Percentiles rank a stretch among this genome's conserved stretches.
phyloP scores from a whole-genome alignment of 2,329 filamentous ascomycete genomes.

The Pseudopyrenochaeta lycopersici region DNA sequence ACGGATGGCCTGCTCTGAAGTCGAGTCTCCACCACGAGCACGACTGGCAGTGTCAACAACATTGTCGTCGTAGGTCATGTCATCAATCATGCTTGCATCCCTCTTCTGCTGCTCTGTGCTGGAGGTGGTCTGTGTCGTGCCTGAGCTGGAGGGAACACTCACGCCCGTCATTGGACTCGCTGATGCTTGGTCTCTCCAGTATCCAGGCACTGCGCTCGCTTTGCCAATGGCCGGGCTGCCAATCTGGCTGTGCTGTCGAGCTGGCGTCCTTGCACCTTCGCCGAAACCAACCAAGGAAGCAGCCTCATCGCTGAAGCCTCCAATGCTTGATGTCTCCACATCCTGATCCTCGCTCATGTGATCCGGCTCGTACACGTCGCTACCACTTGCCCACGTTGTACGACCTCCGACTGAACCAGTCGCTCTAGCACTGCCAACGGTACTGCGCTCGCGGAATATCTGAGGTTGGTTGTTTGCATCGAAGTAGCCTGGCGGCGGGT shows the following conservation, averaged over 20 bases:
- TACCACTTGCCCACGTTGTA: slow-evolving; percentile 73
- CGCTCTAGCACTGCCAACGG: slow-evolving; percentile 88
- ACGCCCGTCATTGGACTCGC: slow-evolving; percentile 45
- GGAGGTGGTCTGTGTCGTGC: slow-evolving; percentile 39
- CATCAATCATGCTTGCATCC: slow-evolving; percentile 56
- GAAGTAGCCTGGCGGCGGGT: slow-evolving; percentile 72
- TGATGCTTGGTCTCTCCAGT: slow-evolving; percentile 43
- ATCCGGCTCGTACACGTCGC: slow-evolving; percentile 69
- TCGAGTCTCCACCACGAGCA: slow-evolving; percentile 56
- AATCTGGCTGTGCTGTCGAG: slow-evolving; percentile 70
- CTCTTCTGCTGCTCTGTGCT: slow-evolving; percentile 48
- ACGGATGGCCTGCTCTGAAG: slow-evolving; percentile 71
- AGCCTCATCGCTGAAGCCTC: slow-evolving; percentile 86
- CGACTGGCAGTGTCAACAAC: slow-evolving; percentile 52
- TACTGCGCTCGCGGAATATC: slow-evolving; percentile 79
- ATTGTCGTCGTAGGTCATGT: slow-evolving; percentile 55
- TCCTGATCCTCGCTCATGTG: slow-evolving; percentile 74
- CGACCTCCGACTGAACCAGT: slow-evolving; percentile 79
- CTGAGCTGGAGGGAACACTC: slow-evolving; percentile 35
- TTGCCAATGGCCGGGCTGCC: slow-evolving; percentile 76
- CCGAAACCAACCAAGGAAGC: slow-evolving; percentile 91
- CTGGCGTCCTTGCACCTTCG: slow-evolving; percentile 76
- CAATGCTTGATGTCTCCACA: slow-evolving; percentile 69
- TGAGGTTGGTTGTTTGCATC: slow-evolving; percentile 74
- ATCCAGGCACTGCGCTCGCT: slow-evolving; percentile 44